Evolutionary conservation across 805 yeast genomes (phyloP).

Genomic region (Starmerella floris): DNA sequence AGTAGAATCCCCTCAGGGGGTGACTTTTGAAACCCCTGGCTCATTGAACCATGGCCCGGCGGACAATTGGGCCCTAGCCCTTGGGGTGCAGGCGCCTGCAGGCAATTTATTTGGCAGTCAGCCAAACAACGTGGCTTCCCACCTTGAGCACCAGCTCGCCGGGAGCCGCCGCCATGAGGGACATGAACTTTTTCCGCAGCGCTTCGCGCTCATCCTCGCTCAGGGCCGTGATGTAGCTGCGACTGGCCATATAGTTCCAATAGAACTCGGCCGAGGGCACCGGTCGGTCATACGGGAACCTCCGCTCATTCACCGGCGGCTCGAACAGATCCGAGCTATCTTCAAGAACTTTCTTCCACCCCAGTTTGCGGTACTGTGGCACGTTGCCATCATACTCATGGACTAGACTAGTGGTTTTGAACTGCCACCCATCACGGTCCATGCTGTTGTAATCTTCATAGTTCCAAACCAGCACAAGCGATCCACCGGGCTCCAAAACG

Average conservation of each 20-base stretch:
- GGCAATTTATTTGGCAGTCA: conserved; percentile 1
- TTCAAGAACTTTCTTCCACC: conserved; percentile 35
- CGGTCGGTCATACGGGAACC: conserved; percentile 18
- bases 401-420: conserved; percentile 27
- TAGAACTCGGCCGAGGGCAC: conserved; percentile 25
- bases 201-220: conserved; percentile 28
- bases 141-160: conserved; percentile 14
- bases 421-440: conserved; percentile 31
- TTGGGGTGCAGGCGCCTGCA: too few species aligned
- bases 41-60: too few species aligned
- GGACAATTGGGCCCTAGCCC: too few species aligned
- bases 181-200: conserved; percentile 19
- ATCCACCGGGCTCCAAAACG: conserved; percentile 39
- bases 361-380: conserved; percentile 43
- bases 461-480: conserved; percentile 48
- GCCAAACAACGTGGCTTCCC: conserved; percentile 24
- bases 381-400: conserved; percentile 33
- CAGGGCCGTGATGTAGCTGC: conserved; percentile 41
- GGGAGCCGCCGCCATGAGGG: conserved; percentile 19
- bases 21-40: too few species aligned
- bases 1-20: too few species aligned
- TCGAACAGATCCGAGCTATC: conserved; percentile 27
- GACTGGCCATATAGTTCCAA: conserved; percentile 40
- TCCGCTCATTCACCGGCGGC: conserved; percentile 29
- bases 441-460: conserved; percentile 31